A percentile compares a stretch with the other conserved stretches of the same genome.
Evolutionary conservation across 352 stramenopile genomes (phyloP).

Genomic region (Thalassiosira exigua): DNA sequence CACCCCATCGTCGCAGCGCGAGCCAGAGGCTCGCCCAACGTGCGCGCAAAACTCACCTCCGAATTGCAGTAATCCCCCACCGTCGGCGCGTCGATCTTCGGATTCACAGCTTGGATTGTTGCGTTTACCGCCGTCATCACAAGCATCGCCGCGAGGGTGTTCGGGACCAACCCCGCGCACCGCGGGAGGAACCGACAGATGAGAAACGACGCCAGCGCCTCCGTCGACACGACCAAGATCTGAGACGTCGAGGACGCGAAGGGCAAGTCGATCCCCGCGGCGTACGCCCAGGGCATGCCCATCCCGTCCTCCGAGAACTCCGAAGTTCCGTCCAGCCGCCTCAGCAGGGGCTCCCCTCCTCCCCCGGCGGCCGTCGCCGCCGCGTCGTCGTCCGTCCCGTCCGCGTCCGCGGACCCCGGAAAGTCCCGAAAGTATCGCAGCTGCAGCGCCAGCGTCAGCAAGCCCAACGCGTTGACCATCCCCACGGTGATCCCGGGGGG

Average conservation of each 20-base stretch:
- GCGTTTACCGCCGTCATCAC: constrained; percentile 85
- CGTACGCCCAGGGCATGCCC: constrained; percentile 14
- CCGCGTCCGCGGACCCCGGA: constrained; percentile 24
- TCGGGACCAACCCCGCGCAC: constrained; percentile 64
- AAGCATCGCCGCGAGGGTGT: constrained; percentile 68
- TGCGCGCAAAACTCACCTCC: constrained; percentile 31
- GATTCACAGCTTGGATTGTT: constrained; percentile 73
- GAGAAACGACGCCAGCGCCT: constrained; percentile 30
- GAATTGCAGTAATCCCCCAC: constrained; percentile 55
- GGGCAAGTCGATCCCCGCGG: constrained; percentile 1
- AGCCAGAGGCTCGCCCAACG: too few relatives aligned
- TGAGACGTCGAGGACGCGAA: not conserved
- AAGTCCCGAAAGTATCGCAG: constrained; percentile 54
- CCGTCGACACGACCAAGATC: constrained; percentile 19
- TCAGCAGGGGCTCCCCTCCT: constrained; percentile 31
- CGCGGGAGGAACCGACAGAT: constrained; percentile 49
- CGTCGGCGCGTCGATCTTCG: constrained; percentile 48
- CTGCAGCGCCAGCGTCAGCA: constrained; percentile 86
- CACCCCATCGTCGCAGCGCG: too few relatives aligned
- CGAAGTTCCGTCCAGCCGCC: constrained; percentile 36
- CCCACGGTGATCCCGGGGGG: constrained; percentile 90
- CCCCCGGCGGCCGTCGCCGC: constrained; percentile 22
- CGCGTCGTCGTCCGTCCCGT: constrained; percentile 69
- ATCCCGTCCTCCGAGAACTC: constrained; percentile 26
- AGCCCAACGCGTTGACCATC: constrained; percentile 91